Evolutionary conservation across 2,329 filamentous ascomycete genomes (phyloP), one percentile per base, ranked within the genome.

Genomic region (Aureobasidium sp.): DNA sequence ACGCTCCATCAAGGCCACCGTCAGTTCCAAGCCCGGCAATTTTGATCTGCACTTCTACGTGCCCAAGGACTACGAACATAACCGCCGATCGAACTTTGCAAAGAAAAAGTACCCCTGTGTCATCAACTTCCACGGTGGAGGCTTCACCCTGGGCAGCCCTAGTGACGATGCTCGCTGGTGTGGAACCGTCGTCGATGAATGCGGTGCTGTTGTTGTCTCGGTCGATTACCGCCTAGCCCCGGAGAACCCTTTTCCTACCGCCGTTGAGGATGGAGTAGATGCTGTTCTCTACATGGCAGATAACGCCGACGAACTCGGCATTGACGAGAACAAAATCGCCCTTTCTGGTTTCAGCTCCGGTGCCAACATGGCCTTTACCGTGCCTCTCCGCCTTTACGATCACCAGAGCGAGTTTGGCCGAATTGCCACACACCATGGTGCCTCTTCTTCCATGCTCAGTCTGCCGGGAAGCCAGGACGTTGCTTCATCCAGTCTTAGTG

Each of bases 41-140:
- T 80, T 86, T 62, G 72, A 75, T 27, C 76, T 88, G 2, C 78
- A 82, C 63, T 87, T 87, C 71, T 88, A 87, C 73, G 79, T 82
- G 2, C 85, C 85, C 2, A 73, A 73, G 49, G 77, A 77, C 65
- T 81, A 79, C 65, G 69, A 74, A n/a, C 67, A 67, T n/a, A 72
- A 77, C 48, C 75, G 74, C 66, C 71, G 72, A 52, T 67, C 77
- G 16, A 61, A 55, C 30, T 64, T 64, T 41, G 52, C 62, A 16
- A 32, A 52, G 29, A 62, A 59, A 69, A 66, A 65, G 15, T 84
- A 81, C 61, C 83, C 84, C 0, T 80, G 84, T 4, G 77, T 85
- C 2, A 79, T 86, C 66, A 86, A 86, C 67, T 86, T 86, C 66
- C 84, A 87, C 65, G 84, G 84, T 16, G 84, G 84, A 47, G 84